These are phyloP conservation scores for Acarospora socialis DNA, from an alignment of 2,329 filamentous ascomycete genomes.

Conservation along the genomic window DNA sequence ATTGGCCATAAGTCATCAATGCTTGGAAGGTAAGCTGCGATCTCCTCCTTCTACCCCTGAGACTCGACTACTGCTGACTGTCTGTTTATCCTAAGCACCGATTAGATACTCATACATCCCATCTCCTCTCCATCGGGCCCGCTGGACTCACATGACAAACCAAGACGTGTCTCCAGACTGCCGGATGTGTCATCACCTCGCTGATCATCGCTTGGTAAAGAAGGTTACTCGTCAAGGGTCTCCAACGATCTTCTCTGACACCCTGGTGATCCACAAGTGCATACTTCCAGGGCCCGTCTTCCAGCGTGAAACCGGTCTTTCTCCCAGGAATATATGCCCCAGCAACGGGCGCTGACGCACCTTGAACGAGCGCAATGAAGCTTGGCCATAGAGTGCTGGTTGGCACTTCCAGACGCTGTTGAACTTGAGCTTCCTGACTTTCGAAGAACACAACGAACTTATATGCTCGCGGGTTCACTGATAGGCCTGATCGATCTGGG, in stretches of 20 bases:
- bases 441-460: neutral
- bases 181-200: neutral
- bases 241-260: neutral
- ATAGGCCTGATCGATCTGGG: neutral
- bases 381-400: neutral
- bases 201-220: conserved; percentile 1
- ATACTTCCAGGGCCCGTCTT: neutral
- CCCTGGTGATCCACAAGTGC: neutral
- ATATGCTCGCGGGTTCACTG: neutral
- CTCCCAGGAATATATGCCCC: neutral
- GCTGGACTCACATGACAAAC: neutral
- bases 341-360: neutral
- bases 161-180: neutral
- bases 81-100: too few relatives aligned
- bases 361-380: neutral
- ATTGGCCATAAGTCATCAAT: too few relatives aligned
- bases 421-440: neutral
- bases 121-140: too few relatives aligned
- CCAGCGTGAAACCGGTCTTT: neutral
- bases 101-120: too few relatives aligned
- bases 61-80: too few relatives aligned
- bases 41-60: too few relatives aligned
- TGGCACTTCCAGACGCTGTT: neutral
- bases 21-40: too few relatives aligned
- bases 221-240: neutral